These are phyloP conservation scores for Cryptococcus depauperatus DNA, from an alignment of 1,284 basidiomycete species.

Conservation along the genomic window DNA sequence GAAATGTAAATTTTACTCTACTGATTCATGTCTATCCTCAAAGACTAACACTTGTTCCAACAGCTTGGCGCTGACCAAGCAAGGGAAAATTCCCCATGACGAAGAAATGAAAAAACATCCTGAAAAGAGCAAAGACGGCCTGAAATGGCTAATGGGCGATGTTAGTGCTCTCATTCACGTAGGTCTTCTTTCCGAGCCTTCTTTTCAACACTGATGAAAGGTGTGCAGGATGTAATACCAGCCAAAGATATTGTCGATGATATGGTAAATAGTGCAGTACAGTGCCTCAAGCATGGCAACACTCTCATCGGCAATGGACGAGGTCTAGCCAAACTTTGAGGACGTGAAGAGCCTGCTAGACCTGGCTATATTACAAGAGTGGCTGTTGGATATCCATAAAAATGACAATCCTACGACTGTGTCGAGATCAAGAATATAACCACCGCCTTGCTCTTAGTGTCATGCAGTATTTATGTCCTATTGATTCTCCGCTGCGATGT, in stretches of 20 bases:
- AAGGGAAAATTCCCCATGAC: constrained; percentile 66
- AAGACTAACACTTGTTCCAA: constrained; percentile 52
- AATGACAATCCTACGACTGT: too few relatives aligned
- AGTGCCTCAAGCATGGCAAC: constrained; percentile 25
- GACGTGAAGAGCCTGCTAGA: too few relatives aligned
- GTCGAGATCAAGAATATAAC: too few relatives aligned
- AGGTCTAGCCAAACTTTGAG: not conserved
- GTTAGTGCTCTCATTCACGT: constrained; percentile 65
- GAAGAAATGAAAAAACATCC: constrained; percentile 66
- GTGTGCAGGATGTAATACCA: constrained; percentile 54
- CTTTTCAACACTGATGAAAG: not conserved
- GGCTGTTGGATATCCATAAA: too few relatives aligned
- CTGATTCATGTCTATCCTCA: not conserved
- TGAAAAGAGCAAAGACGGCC: constrained; percentile 59
- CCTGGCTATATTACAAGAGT: too few relatives aligned
- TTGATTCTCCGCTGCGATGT: too few relatives aligned
- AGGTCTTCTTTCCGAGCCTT: not conserved
- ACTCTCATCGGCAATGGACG: not conserved
- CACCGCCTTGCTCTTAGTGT: too few relatives aligned
- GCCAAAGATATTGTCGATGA: constrained; percentile 71
- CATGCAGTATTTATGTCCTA: too few relatives aligned
- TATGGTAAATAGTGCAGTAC: constrained; percentile 50
- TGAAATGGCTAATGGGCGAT: constrained; percentile 68
- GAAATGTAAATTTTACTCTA: constrained; percentile 37
- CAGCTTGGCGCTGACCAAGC: constrained; percentile 65